These are phyloP conservation scores for Guadua angustifolia DNA, from an alignment of 176 grass and related monocot genomes.

Conservation along the genomic window DNA sequence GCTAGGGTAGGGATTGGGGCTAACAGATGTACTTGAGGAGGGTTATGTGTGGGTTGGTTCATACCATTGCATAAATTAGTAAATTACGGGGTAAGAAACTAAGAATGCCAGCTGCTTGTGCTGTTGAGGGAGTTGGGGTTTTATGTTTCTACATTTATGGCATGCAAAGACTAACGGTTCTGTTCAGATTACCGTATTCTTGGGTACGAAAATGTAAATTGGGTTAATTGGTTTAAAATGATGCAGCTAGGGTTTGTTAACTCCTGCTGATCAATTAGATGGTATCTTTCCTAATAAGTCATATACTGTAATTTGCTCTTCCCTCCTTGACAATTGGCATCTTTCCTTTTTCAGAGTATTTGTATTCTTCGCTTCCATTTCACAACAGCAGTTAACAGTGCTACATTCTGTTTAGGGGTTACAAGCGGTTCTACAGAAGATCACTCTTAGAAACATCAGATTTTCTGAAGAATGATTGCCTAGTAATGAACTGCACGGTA, in stretches of 20 bases:
- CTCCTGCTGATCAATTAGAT: neutral
- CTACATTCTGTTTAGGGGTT: conserved; percentile 64
- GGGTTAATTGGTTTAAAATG: neutral
- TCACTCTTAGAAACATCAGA: conserved; percentile 68
- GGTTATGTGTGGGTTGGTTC: neutral
- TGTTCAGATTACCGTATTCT: neutral
- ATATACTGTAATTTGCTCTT: neutral
- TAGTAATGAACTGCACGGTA: conserved; percentile 83
- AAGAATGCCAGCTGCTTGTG: neutral
- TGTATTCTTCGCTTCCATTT: neutral
- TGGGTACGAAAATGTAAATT: neutral
- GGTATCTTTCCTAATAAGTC: neutral
- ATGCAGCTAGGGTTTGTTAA: neutral
- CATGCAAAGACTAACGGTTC: neutral
- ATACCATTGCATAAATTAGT: neutral
- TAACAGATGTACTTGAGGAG: neutral
- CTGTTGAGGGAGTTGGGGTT: neutral
- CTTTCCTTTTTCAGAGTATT: conserved; percentile 3
- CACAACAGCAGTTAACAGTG: neutral
- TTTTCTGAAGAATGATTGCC: conserved; percentile 75
- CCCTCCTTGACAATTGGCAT: neutral
- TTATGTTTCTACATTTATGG: neutral
- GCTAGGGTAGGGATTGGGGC: neutral
- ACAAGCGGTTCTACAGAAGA: conserved; percentile 90
- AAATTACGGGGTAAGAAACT: neutral